Evolutionary conservation across 2,329 filamentous ascomycete genomes (phyloP), one percentile per base, ranked within the genome.

Genomic region (Sclerotiophoma versabilis): DNA sequence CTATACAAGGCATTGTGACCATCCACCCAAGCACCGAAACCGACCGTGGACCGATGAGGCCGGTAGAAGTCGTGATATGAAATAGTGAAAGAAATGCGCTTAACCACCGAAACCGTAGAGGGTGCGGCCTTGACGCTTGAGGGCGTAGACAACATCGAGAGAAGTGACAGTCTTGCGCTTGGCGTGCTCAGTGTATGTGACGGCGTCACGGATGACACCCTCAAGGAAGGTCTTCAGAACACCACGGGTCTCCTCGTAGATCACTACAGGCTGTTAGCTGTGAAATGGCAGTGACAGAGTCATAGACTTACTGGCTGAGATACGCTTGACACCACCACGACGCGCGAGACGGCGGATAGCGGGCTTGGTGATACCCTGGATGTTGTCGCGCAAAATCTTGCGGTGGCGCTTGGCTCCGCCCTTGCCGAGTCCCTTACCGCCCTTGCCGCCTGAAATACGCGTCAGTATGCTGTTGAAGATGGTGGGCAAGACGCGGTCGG

Each of bases 81-180:
- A 72, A 69, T 56, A 64, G 59, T 66, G 62, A 67, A 66, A 56
- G 41, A 49, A 61, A 59, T 54, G 49, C 64, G 70, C 63, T 87
- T 90, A 93, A 85, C 90, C 90, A 84, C 90, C 90, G 85, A 93
- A 93, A 83, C 90, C 90, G 84, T 93, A 93, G 65, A 93, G 88
- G 75, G 90, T 78, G 61, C 89, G 83, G 73, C 85, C 85, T 77
- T 87, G 85, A 73, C 85, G 80, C 82, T 87, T 85, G 63, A 85
- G 77, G 52, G 82, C 83, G 69, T 86, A 85, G 75, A 87, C 84
- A 39, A 87, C 84, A 66, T 87, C 85, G 61, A 87, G 83, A 4
- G 84, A 86, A 42, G 84, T 90, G 77, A 91, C 88, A 12, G 88
- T 90, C 87, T 90, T 90, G 79, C 88, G 86, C 86, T 90, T 91